Percentiles rank a stretch among this genome's conserved stretches.
Conservation (phyloP, 805 yeast genomes). For the Hanseniaspora valbyensis region DNA sequence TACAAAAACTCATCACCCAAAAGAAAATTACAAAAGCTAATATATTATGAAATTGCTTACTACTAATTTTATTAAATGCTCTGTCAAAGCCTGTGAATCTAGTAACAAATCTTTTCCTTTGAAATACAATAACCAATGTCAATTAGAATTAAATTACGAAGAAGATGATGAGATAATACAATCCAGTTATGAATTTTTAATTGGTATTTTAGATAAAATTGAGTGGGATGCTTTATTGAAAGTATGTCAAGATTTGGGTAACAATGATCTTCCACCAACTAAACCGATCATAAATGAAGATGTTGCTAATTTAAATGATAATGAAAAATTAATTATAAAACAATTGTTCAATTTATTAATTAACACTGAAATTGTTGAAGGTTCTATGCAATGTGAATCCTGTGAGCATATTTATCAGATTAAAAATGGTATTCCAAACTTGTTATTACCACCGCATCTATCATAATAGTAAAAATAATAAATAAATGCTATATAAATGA, state of each 20-base stretch:
- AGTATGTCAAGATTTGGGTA: slow-evolving; percentile 70
- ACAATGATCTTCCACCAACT: slow-evolving; percentile 44
- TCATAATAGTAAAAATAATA: slow-evolving; percentile 31
- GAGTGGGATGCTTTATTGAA: slow-evolving; percentile 77
- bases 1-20: neutral
- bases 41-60: slow-evolving; percentile 84
- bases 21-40: neutral
- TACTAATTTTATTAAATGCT: slow-evolving; percentile 92
- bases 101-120: slow-evolving; percentile 74
- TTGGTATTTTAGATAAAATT: slow-evolving; percentile 63
- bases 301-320: slow-evolving; percentile 32
- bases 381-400: slow-evolving; percentile 76
- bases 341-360: slow-evolving; percentile 70
- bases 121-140: slow-evolving; percentile 45
- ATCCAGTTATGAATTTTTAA: slow-evolving; percentile 68
- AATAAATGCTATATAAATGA: neutral
- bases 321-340: slow-evolving; percentile 39
- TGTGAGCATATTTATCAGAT: slow-evolving; percentile 83
- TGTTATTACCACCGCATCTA: slow-evolving; percentile 86
- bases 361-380: slow-evolving; percentile 80
- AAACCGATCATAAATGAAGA: slow-evolving; percentile 42
- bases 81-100: slow-evolving; percentile 68
- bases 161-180: slow-evolving; percentile 54
- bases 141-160: slow-evolving; percentile 35
- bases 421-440: slow-evolving; percentile 88